Evolutionary conservation across 306 rosid species (phyloP).

Genomic region (Sicyos edulis): DNA sequence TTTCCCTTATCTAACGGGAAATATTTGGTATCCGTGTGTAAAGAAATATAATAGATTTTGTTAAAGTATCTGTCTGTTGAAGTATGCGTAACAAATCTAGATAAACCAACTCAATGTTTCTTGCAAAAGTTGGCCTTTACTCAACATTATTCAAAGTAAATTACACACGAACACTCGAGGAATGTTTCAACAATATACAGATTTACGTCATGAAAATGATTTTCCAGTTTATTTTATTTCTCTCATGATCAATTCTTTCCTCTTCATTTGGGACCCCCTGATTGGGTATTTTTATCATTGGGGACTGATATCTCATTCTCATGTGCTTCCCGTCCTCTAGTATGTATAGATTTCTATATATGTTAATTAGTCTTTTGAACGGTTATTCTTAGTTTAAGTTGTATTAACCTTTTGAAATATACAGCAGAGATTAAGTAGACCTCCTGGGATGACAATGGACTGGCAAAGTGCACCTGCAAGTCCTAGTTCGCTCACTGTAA

Average conservation of each 20-base stretch:
- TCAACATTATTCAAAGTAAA: not conserved
- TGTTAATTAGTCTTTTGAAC: not conserved
- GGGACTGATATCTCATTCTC: not conserved
- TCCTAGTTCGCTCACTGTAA: conserved; percentile 86
- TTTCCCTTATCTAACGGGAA: too few relatives aligned
- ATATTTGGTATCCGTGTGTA: too few relatives aligned
- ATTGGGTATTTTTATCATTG: not conserved
- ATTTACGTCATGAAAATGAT: not conserved
- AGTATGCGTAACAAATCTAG: not conserved
- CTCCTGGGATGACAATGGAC: conserved; percentile 90
- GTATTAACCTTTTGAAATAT: conserved; percentile 12
- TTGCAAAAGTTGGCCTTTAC: not conserved
- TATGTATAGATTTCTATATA: not conserved
- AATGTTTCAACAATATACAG: not conserved
- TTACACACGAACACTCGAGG: not conserved
- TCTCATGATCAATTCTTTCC: not conserved
- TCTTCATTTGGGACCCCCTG: not conserved
- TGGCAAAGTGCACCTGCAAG: conserved; percentile 99
- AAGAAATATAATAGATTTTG: not conserved
- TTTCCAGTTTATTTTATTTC: not conserved
- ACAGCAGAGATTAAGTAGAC: conserved; percentile 69
- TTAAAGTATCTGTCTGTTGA: not conserved
- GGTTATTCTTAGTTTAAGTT: not conserved
- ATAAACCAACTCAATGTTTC: not conserved
- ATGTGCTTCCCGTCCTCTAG: not conserved